These are phyloP conservation scores for Talaromyces ruber DNA, from an alignment of 495 filamentous ascomycete species.

Conservation along the genomic window DNA sequence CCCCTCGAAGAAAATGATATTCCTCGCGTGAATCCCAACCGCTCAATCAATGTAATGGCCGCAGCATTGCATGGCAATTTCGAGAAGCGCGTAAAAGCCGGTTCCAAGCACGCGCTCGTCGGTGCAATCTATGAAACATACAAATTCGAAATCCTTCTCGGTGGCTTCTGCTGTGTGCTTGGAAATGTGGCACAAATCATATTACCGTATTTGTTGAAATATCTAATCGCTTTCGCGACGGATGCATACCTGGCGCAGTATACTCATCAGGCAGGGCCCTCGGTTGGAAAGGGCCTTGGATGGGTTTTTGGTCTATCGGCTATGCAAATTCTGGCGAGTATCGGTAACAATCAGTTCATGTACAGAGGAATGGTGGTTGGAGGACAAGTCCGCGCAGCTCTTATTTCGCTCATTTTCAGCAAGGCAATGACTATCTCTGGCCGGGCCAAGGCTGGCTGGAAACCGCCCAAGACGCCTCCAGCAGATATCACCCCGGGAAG, in stretches of 20 bases:
- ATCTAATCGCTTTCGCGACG: conserved; percentile 67
- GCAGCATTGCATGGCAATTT: conserved; percentile 57
- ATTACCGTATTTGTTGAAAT: conserved; percentile 63
- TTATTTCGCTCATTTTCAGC: conserved; percentile 69
- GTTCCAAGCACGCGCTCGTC: conserved; percentile 64
- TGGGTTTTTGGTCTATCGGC: conserved; percentile 64
- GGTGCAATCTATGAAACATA: conserved; percentile 84
- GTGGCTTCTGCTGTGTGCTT: conserved; percentile 63
- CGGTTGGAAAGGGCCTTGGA: conserved; percentile 60
- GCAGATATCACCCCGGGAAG: conserved; percentile 22
- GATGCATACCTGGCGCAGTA: conserved; percentile 62
- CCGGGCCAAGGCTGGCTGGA: conserved; percentile 64
- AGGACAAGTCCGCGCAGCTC: conserved; percentile 62
- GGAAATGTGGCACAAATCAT: conserved; percentile 62
- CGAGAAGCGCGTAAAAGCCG: conserved; percentile 51
- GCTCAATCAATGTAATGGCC: conserved; percentile 58
- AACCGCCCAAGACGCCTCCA: conserved; percentile 17
- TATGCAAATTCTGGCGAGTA: conserved; percentile 67
- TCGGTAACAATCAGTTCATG: conserved; percentile 73
- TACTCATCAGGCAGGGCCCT: conserved; percentile 45
- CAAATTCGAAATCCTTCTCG: conserved; percentile 74
- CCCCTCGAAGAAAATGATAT: conserved; percentile 78
- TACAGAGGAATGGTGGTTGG: conserved; percentile 79
- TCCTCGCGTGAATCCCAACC: conserved; percentile 74
- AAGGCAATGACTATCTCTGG: conserved; percentile 78